phyloP scores from a whole-genome alignment of 257 asterid genomes.

The Solanum megistacrolobum region DNA sequence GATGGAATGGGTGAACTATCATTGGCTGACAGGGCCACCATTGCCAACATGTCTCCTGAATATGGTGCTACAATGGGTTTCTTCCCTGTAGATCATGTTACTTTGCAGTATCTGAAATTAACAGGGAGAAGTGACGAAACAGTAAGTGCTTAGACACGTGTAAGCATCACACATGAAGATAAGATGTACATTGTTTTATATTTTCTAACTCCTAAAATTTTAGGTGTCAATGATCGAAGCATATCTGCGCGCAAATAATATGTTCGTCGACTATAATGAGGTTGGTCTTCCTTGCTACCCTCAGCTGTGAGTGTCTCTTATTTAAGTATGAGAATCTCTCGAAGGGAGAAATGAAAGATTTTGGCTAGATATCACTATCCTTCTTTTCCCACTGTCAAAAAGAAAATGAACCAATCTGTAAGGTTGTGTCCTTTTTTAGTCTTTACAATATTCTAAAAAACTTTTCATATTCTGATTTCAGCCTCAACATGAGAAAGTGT shows the following conservation, averaged over 20 bases:
- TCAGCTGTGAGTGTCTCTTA: not conserved
- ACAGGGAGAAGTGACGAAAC: slow-evolving; percentile 97
- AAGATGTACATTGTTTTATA: not conserved
- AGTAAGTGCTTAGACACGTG: slow-evolving; percentile 32
- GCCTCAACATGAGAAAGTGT: slow-evolving; percentile 86
- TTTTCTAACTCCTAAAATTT: not conserved
- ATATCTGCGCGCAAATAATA: slow-evolving; percentile 84
- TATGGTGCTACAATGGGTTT: slow-evolving; percentile 99
- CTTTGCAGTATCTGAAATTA: slow-evolving; percentile 74
- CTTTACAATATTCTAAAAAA: not conserved
- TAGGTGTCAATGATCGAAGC: slow-evolving; percentile 95
- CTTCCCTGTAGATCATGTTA: slow-evolving; percentile 92
- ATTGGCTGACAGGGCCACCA: slow-evolving; percentile 97
- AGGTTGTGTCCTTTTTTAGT: not conserved
- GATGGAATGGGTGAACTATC: slow-evolving; percentile 75
- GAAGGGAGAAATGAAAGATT: not conserved
- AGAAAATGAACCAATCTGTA: not conserved
- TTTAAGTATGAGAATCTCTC: not conserved
- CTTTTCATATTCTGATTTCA: slow-evolving; percentile 15
- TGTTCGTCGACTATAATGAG: slow-evolving; percentile 91
- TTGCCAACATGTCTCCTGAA: slow-evolving; percentile 98
- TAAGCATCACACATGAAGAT: not conserved
- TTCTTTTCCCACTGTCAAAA: not conserved
- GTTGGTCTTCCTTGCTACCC: slow-evolving; percentile 16
- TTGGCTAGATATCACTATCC: not conserved